These are phyloP conservation scores for Paspalum notatum DNA, from an alignment of 176 grass and related monocot species.

Conservation along the genomic window DNA sequence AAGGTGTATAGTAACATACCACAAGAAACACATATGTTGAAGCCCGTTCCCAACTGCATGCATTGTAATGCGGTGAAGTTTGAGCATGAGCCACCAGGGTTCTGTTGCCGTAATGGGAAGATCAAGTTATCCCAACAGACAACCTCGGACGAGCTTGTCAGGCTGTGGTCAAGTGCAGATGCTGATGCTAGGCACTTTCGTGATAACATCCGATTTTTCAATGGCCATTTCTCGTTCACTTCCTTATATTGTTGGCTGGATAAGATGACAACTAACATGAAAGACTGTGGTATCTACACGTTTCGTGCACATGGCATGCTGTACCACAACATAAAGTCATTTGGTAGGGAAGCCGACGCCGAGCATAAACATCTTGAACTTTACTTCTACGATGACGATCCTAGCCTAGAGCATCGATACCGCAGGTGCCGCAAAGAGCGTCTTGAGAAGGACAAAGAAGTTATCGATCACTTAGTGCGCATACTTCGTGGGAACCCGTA, in stretches of 20 bases:
- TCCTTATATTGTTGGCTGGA: background rate
- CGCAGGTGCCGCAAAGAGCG: background rate
- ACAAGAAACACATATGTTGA: background rate
- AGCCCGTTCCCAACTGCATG: background rate
- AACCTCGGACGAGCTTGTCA: background rate
- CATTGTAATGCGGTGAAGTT: background rate
- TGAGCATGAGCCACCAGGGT: background rate
- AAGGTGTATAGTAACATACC: background rate
- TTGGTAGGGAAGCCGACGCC: background rate
- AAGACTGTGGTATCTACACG: background rate
- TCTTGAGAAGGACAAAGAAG: background rate
- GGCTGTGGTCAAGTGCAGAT: background rate
- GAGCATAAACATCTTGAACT: background rate
- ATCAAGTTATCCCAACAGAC: background rate
- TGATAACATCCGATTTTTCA: background rate
- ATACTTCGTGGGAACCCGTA: background rate
- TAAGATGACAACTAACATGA: background rate
- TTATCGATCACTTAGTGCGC: background rate
- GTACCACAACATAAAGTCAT: constrained; percentile 11
- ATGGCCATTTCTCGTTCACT: background rate
- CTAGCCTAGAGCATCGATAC: background rate
- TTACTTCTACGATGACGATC: constrained; percentile 4
- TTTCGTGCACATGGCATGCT: background rate
- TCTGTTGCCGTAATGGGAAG: background rate
- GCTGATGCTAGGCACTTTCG: background rate